phyloP scores from a whole-genome alignment of 306 rosid species.

The Pachyrhizus erosus region DNA sequence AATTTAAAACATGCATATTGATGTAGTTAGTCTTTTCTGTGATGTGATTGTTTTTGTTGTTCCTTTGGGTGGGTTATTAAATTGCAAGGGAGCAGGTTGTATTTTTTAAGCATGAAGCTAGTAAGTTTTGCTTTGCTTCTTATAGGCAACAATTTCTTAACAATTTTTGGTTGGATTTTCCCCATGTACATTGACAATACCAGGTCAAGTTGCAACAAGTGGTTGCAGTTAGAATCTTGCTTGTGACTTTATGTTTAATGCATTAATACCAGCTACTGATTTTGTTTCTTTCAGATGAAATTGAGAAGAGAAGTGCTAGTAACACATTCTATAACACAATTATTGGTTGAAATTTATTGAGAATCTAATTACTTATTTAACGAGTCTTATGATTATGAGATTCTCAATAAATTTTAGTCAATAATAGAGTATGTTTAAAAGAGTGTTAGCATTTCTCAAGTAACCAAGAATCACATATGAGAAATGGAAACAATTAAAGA shows the following conservation, averaged over 20 bases:
- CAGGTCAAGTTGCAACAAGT: constrained; percentile 32
- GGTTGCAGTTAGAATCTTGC: constrained; percentile 27
- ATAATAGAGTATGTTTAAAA: background rate
- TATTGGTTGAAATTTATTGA: background rate
- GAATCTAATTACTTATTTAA: background rate
- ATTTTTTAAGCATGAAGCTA: background rate
- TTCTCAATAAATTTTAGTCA: background rate
- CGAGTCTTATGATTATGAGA: background rate
- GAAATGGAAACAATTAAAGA: background rate
- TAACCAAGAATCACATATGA: background rate
- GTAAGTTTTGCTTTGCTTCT: background rate
- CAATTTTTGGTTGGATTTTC: background rate
- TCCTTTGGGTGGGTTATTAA: background rate
- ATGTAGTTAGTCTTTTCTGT: constrained; percentile 1
- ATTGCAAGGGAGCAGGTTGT: background rate
- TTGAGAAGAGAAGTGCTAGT: background rate
- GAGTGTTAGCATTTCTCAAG: background rate
- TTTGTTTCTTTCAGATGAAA: constrained; percentile 26
- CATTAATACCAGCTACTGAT: constrained; percentile 1
- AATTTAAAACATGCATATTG: background rate
- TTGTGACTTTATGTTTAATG: constrained; percentile 22
- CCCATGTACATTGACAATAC: background rate
- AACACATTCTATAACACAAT: background rate
- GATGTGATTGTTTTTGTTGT: background rate
- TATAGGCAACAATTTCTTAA: background rate